Evolutionary conservation across 2,329 filamentous ascomycete species (phyloP).

Genomic region (Pseudogymnoascus sp.): DNA sequence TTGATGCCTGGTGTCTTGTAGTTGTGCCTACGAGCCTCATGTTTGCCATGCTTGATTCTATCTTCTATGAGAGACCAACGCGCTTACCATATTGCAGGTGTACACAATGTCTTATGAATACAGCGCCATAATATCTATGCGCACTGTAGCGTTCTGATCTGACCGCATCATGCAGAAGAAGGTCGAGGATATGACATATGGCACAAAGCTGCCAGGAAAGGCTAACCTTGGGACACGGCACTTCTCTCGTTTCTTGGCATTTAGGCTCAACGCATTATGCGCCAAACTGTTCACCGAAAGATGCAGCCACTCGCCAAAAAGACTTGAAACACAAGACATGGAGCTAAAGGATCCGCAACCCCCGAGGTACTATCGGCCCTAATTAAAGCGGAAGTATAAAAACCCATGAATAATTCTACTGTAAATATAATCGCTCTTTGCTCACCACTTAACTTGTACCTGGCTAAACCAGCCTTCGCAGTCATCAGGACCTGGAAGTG

Average conservation of each 20-base stretch:
- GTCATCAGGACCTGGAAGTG: background rate
- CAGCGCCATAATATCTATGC: background rate
- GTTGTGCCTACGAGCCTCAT: background rate
- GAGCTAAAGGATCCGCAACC: background rate
- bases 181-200: background rate
- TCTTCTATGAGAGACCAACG: background rate
- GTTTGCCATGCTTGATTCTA: background rate
- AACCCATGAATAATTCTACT: background rate
- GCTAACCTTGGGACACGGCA: background rate
- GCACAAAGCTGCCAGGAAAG: background rate
- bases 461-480: background rate
- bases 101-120: too few relatives aligned
- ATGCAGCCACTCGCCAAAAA: background rate
- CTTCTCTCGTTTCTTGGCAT: background rate
- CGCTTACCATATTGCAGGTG: too few relatives aligned
- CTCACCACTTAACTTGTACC: background rate
- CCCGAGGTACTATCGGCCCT: background rate
- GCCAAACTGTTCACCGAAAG: background rate
- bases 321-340: background rate
- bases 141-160: background rate
- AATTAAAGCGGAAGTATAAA: conserved; percentile 2
- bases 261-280: background rate
- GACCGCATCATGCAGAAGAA: background rate
- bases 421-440: background rate
- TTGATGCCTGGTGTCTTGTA: background rate